Base-by-base conservation (phyloP, 106 monocot species). In the Ottelia alismoides region DNA sequence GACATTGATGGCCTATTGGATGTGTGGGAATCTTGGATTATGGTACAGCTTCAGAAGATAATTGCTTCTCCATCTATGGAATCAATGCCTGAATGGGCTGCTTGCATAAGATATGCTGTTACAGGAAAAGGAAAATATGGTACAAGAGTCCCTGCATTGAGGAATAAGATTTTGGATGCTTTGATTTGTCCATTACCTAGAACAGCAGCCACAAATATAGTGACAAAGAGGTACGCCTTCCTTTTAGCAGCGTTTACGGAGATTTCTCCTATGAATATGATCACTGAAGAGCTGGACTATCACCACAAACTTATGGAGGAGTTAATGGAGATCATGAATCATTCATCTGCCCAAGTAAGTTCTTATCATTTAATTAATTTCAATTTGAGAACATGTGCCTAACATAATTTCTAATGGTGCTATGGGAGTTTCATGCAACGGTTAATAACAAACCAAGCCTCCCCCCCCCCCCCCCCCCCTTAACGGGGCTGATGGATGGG, bases 121-220 rank as follows among this genome's bases (percentile, higher is more conserved):
- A 90, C 90, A 9, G 90, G 98, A 22, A 98, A 98, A 76, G 98
- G 90, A 65, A 98, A 80, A 63, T 65, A 65, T 69, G 98, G 98
- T n/a, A 73, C 63, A 28, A 44, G 77, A 59, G 51, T 70, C 31
- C 98, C 98, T 57, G 47, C 82, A 65, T 58, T 90, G 27, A 69
- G 90, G 65, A 73, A 86, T 46, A 73, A 61, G 62, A 74, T 98
- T 68, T 71, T 98, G 46, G 85, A 98, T 29, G 90, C 75, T 54
- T 72, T 98, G 51, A 61, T 63, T 27, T 68, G n/a, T 31, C 74
- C 82, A 25, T 62, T 90, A 62, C 74, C 82, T 46, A 58, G 67
- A 57, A 75, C 65, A 23, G 65, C 70, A 50, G 58, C 82, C 45
- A 90, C 82, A 47, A 90, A 67, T 68, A 58, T 86, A 53, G 70